Base-by-base conservation (phyloP, 148 eudicot species). In the Gaultheria prostrata region DNA sequence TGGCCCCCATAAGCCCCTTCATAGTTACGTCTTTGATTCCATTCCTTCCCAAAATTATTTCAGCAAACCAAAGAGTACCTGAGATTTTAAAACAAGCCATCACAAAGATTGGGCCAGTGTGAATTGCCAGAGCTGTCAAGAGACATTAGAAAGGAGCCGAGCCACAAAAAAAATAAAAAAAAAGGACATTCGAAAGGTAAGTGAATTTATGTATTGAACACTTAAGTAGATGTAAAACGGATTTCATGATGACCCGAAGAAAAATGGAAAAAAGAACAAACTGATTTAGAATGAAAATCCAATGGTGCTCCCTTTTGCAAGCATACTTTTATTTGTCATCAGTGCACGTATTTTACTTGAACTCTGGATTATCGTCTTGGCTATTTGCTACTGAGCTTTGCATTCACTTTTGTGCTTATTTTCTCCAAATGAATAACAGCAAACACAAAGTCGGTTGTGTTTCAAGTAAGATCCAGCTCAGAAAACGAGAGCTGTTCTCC, bases 391-490 rank as follows among this genome's bases (percentile, higher is more conserved):
- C 33, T 35, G 0, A 63, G 18, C 51, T 8, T 49, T 48, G 56
- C 56, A 26, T 33, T 81, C 51, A 48, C 1, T 48, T 76, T 2
- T 67, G 50, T 49, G 33, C 43, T 21, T 13, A 1, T 74, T 70
- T 53, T 30, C 24, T 72, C 50, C 4, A 45, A 45, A 77, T 56
- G 83, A 83, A 82, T 84, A 76, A 82, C 83, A 87, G 91, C 85
- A 69, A 81, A 86, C 79, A 83, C 83, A n/a, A 93, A 85, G 80
- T 88, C 83, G 61, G 82, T 77, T 48, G 63, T 86, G 61, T 79
- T 83, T 84, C 87, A 87, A 35, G 88, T 87, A 67, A 91, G 86
- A 67, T 94, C 91, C 50, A 85, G 87, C 88, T 86, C 85, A 87
- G 91, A 91, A 61, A 79, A 87, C 48, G 86, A 85, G 53, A 86